A percentile compares a stretch with the other conserved stretches of the same genome.
These are phyloP conservation scores for Metarhizium anisopliae DNA, from an alignment of 2,329 filamentous ascomycete genomes.

Conservation along the genomic window DNA sequence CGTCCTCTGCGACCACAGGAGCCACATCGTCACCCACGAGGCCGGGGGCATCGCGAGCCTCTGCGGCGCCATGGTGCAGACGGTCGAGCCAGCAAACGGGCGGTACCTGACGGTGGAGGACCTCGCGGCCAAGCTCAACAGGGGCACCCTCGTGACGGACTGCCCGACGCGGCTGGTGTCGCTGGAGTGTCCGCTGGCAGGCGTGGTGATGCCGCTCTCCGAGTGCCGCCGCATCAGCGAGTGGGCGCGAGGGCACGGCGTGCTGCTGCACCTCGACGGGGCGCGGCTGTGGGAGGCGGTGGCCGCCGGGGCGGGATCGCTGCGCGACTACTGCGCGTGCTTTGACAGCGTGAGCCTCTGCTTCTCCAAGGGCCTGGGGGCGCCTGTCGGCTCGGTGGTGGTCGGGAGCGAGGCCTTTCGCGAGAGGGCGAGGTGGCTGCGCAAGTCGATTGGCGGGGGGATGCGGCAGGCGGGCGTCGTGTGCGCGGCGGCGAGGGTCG, in stretches of 20 bases:
- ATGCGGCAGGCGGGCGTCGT: slow-evolving; percentile 62
- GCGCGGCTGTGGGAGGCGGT: too few relatives aligned
- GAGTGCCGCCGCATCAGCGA: too few relatives aligned
- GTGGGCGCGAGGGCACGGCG: too few relatives aligned
- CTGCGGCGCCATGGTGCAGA: slow-evolving; percentile 57
- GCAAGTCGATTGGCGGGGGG: slow-evolving; percentile 66
- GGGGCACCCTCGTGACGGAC: too few relatives aligned
- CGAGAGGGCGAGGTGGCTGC: slow-evolving; percentile 37
- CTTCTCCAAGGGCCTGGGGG: slow-evolving; percentile 70
- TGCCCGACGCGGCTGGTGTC: too few relatives aligned
- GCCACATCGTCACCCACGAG: slow-evolving; percentile 63
- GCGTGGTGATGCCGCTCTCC: too few relatives aligned
- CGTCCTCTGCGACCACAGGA: slow-evolving; percentile 46
- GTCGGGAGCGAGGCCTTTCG: slow-evolving; percentile 40
- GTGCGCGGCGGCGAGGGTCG: slow-evolving; percentile 43
- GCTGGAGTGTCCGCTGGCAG: too few relatives aligned
- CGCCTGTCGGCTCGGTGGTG: slow-evolving; percentile 53
- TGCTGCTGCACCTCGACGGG: too few relatives aligned
- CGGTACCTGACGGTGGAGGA: slow-evolving; percentile 66
- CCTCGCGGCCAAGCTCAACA: slow-evolving; percentile 24
- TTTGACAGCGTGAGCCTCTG: slow-evolving; percentile 69
- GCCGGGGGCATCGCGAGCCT: slow-evolving; percentile 56
- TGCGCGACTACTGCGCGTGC: slow-evolving; percentile 47
- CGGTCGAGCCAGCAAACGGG: slow-evolving; percentile 59
- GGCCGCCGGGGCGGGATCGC: slow-evolving; percentile 21